Percentiles rank a stretch among this genome's conserved stretches.
These are phyloP conservation scores for Fusarium devonianum DNA, from an alignment of 2,329 filamentous ascomycete species.

Conservation along the genomic window DNA sequence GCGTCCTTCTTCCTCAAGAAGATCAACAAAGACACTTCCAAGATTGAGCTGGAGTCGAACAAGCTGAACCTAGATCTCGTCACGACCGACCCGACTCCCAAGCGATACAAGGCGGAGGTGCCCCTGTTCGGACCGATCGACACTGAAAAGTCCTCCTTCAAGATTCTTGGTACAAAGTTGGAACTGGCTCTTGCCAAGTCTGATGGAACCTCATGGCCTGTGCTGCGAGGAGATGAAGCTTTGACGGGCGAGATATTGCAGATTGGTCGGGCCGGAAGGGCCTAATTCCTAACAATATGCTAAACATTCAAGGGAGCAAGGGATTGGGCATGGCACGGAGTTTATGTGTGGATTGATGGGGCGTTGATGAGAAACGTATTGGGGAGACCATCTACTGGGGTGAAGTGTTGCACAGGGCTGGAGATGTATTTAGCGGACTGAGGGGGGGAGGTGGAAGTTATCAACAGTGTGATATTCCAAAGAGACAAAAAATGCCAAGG, in stretches of 20 bases:
- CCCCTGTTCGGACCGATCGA: conserved; percentile 82
- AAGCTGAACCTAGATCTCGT: conserved; percentile 79
- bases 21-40: conserved; percentile 82
- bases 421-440: neutral
- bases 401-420: neutral
- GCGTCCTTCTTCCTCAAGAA: conserved; percentile 97
- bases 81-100: conserved; percentile 79
- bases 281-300: conserved; percentile 5
- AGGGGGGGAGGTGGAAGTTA: conserved; percentile 5
- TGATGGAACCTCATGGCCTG: conserved; percentile 83
- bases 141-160: conserved; percentile 75
- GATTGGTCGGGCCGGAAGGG: conserved; percentile 78
- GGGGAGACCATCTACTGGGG: neutral
- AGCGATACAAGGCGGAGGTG: conserved; percentile 78
- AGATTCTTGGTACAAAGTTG: conserved; percentile 87
- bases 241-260: conserved; percentile 82
- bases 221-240: conserved; percentile 78
- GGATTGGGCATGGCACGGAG: conserved; percentile 27
- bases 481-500: conserved; percentile 1
- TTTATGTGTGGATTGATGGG: conserved; percentile 23
- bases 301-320: neutral
- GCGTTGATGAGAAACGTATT: conserved; percentile 26
- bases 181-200: conserved; percentile 78
- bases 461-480: neutral
- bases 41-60: conserved; percentile 70